phyloP scores from a whole-genome alignment of 176 grass and related monocot genomes.

The Pharus latifolius region DNA sequence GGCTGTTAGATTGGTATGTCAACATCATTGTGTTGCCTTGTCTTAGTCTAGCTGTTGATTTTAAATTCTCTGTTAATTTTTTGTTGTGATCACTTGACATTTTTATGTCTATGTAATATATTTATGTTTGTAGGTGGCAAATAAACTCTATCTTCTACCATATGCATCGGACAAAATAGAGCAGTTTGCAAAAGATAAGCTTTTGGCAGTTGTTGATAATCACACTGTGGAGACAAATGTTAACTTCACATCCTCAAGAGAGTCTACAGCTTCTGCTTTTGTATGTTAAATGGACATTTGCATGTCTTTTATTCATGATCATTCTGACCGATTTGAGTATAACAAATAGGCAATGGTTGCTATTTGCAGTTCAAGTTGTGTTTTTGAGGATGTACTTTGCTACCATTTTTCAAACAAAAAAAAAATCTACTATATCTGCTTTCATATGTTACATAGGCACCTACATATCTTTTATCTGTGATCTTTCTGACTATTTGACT shows the following conservation, averaged over 20 bases:
- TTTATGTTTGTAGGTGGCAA: slow-evolving; percentile 51
- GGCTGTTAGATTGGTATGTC: slow-evolving; percentile 78
- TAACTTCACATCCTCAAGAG: slow-evolving; percentile 23
- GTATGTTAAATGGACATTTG: not conserved
- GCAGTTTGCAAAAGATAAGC: slow-evolving; percentile 67
- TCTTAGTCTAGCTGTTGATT: too few relatives aligned
- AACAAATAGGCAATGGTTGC: too few relatives aligned
- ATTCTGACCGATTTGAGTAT: too few relatives aligned
- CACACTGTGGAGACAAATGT: slow-evolving; percentile 31
- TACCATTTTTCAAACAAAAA: too few relatives aligned
- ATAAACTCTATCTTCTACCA: slow-evolving; percentile 67
- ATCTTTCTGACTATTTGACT: not conserved
- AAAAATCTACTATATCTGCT: not conserved
- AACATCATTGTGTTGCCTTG: slow-evolving; percentile 9
- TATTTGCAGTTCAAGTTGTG: not conserved
- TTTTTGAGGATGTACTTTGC: too few relatives aligned
- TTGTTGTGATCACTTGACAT: slow-evolving; percentile 5
- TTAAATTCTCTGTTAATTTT: too few relatives aligned
- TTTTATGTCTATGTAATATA: not conserved
- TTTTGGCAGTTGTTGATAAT: slow-evolving; percentile 53
- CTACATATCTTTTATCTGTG: not conserved
- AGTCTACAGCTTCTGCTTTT: slow-evolving; percentile 28
- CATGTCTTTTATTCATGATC: slow-evolving; percentile 18
- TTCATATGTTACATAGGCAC: not conserved
- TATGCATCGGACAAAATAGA: slow-evolving; percentile 72